Base-by-base conservation (phyloP, 345 rosid genomes). In the Eucalyptus viminalis region DNA sequence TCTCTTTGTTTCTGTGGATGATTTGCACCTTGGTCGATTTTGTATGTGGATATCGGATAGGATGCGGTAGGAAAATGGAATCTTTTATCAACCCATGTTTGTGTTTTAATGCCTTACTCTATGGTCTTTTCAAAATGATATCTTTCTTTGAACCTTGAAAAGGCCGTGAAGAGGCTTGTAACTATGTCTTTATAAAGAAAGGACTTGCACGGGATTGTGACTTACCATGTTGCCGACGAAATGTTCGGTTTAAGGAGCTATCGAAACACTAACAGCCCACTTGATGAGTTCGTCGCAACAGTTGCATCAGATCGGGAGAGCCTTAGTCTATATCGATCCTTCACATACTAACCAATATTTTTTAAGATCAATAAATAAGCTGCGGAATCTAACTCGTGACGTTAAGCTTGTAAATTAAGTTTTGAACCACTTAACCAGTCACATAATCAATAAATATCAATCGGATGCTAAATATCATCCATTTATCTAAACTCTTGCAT, bases 331-430 rank as follows among this genome's bases (percentile, higher is more conserved):
- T 4, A 40, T 2, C 0, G 2, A 0, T 76, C 5, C 9, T 19
- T 76, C 47, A 21, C 25, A 37, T 11, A 21, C 2, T 40, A 40
- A 76, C 0, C 5, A 22, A 22, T 11, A 37, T 11, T 37, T 40
- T 10, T 21, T 5, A 40, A 37, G 15, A 40, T 21, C 15, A 4
- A 76, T 2, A 24, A 34, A 53, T 72, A 10, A 21, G 6, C 0
- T 1, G 0, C 0, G 2, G 0, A 76, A 37, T 37, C 1, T 76
- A 21, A 21, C 15, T 21, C 2, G 5, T 6, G 9, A 40, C 2
- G 9, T 29, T 14, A 0, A 0, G 0, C 2, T n/a, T 21, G 27
- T 8, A 76, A 76, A 76, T 40, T 3, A 40, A 76, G 8, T 22
- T 2, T 11, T 11, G 16, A 12, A 40, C 2, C 29, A 11, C 9